Percentiles rank a stretch among this genome's conserved stretches.
Evolutionary conservation across 177 flowering plant genomes (phyloP).

Genomic region (Tripterygium wilfordii): DNA sequence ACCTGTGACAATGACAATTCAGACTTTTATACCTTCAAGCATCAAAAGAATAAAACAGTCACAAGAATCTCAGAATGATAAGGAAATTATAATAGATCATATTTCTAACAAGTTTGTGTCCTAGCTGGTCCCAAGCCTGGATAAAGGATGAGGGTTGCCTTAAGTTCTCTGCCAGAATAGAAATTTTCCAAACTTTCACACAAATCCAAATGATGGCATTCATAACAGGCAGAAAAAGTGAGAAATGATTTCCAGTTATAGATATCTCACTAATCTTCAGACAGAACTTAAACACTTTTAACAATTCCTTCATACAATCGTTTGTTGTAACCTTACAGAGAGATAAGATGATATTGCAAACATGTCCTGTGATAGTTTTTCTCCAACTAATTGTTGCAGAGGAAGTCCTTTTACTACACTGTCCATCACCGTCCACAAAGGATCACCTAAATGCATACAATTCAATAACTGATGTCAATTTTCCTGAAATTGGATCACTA

Average conservation of each 20-base stretch:
- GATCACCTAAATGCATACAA: slow-evolving; percentile 29
- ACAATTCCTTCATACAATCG: no score
- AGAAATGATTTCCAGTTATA: background rate
- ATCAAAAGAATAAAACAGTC: background rate
- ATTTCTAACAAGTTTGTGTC: no score
- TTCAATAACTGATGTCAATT: slow-evolving; percentile 1
- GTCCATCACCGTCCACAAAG: slow-evolving; percentile 28
- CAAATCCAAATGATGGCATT: no score
- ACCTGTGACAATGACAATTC: slow-evolving; percentile 32
- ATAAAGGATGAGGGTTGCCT: no score
- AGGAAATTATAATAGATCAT: no score
- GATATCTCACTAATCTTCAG: background rate
- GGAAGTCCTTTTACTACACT: slow-evolving; percentile 28
- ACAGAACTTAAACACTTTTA: no score
- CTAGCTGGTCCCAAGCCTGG: no score
- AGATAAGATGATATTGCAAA: slow-evolving; percentile 27
- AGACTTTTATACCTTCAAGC: slow-evolving; percentile 8
- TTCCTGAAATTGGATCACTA: no score
- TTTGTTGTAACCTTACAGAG: slow-evolving; percentile 41
- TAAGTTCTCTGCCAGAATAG: no score
- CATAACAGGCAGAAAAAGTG: background rate
- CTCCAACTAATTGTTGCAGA: slow-evolving; percentile 25
- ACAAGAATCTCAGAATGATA: no score
- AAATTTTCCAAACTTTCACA: no score
- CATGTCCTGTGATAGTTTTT: slow-evolving; percentile 24